Evolutionary conservation across 441 rosid genomes (phyloP).

Genomic region (Erodium texanum): DNA sequence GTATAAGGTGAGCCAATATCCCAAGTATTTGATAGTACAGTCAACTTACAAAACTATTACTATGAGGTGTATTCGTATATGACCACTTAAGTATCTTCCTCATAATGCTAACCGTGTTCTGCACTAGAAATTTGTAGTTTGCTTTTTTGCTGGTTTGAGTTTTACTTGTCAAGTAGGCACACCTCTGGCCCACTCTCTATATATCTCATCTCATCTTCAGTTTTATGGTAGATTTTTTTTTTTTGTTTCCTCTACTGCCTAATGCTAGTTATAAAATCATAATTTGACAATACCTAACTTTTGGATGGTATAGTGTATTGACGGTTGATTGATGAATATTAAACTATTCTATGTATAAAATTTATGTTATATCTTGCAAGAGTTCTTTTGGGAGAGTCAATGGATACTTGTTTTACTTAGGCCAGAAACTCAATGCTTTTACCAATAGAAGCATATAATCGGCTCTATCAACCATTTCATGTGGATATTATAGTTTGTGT

Average conservation of each 20-base stretch:
- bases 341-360: too few relatives aligned
- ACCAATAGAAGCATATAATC: too few relatives aligned
- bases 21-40: background rate
- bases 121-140: background rate
- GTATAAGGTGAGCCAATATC: background rate
- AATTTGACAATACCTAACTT: background rate
- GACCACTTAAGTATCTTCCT: background rate
- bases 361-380: background rate
- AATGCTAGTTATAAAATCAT: background rate
- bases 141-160: background rate
- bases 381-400: background rate
- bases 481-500: background rate
- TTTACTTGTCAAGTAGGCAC: background rate
- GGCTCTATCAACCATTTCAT: background rate
- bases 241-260: background rate
- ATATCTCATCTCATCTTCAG: background rate
- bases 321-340: background rate
- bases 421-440: background rate
- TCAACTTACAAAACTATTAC: background rate
- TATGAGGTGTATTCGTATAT: background rate
- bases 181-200: background rate
- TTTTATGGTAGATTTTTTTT: background rate
- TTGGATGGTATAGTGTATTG: background rate
- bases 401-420: background rate
- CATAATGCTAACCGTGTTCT: too few relatives aligned